phyloP scores from a whole-genome alignment of 2,329 filamentous ascomycete species.

The Spiromastix sp. region DNA sequence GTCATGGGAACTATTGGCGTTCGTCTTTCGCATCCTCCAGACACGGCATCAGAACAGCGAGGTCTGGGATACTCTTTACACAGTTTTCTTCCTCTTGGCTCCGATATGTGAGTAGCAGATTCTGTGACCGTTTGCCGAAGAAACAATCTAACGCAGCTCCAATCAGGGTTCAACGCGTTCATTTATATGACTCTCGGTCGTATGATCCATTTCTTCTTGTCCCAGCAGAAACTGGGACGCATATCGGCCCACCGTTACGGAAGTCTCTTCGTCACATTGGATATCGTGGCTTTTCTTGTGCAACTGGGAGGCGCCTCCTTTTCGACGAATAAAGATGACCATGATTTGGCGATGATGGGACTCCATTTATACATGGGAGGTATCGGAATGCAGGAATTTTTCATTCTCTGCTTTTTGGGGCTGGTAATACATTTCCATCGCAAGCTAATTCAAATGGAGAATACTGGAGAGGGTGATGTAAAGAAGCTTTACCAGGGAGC shows the following conservation, averaged over 20 bases:
- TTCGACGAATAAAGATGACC: slow-evolving; percentile 18
- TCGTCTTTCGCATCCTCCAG: slow-evolving; percentile 30
- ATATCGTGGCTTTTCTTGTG: slow-evolving; percentile 36
- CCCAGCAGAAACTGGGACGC: slow-evolving; percentile 21
- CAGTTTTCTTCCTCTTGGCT: slow-evolving; percentile 36
- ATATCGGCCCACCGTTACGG: slow-evolving; percentile 30
- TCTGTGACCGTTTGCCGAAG: no score
- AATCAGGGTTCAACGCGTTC: slow-evolving; percentile 40
- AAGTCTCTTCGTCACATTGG: slow-evolving; percentile 35
- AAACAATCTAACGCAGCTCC: no score
- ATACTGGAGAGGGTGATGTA: no score
- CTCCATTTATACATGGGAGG: slow-evolving; percentile 46
- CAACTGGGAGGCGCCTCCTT: slow-evolving; percentile 32
- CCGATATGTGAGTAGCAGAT: no score
- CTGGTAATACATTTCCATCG: slow-evolving; percentile 32
- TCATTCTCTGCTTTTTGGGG: slow-evolving; percentile 38
- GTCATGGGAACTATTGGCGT: slow-evolving; percentile 30
- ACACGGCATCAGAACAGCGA: slow-evolving; percentile 30
- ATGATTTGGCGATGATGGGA: slow-evolving; percentile 24
- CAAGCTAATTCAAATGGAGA: slow-evolving; percentile 16
- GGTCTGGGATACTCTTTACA: slow-evolving; percentile 22
- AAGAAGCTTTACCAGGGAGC: no score
- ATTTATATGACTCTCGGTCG: slow-evolving; percentile 34
- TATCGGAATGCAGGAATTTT: slow-evolving; percentile 41
- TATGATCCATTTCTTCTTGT: slow-evolving; percentile 30